Conservation (phyloP, 495 filamentous ascomycete genomes). For the Penicillium odoratum region DNA sequence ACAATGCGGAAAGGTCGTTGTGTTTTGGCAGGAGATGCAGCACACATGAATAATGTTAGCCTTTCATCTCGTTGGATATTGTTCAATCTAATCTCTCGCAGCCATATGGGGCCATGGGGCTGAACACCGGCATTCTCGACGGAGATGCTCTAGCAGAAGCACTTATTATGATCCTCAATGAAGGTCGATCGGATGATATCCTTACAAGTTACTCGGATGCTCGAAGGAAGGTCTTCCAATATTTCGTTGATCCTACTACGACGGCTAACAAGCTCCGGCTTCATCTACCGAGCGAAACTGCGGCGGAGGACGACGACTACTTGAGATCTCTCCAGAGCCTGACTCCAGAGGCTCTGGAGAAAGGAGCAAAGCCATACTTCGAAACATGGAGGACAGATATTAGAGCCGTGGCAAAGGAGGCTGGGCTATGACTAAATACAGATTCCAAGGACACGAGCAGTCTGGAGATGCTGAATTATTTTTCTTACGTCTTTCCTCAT, state of each 20-base stretch:
- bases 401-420: not conserved
- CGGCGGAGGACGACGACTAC: not conserved
- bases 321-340: not conserved
- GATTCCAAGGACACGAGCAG: not conserved
- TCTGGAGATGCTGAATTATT: not conserved
- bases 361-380: not conserved
- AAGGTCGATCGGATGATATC: not conserved
- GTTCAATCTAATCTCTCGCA: not conserved
- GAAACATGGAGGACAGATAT: not conserved
- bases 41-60: slow-evolving; percentile 2
- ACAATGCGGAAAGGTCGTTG: slow-evolving; percentile 1
- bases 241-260: not conserved
- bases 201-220: not conserved
- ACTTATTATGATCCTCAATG: not conserved
- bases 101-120: not conserved
- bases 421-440: not conserved
- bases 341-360: not conserved
- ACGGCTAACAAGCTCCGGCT: not conserved
- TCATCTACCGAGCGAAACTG: not conserved
- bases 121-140: slow-evolving; percentile 1
- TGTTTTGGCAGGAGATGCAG: not conserved
- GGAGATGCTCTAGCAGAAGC: not conserved
- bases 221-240: not conserved
- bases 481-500: not conserved
- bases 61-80: not conserved